Percentiles rank a stretch among this genome's conserved stretches.
Evolutionary conservation across 176 grass and related monocot species (phyloP).

Genomic region (Oryza brachyantha): DNA sequence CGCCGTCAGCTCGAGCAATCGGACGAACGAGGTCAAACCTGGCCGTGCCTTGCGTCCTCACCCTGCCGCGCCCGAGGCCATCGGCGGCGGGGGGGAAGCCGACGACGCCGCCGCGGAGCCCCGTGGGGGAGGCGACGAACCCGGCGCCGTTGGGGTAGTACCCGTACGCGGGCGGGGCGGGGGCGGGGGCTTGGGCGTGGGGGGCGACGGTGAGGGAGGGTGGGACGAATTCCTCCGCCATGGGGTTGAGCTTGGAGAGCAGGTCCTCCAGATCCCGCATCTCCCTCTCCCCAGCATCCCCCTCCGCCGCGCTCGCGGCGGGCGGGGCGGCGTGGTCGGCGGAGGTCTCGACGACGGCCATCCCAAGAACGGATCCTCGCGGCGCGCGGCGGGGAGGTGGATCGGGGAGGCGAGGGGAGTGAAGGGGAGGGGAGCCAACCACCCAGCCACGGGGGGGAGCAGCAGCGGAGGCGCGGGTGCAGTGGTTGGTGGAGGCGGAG

Average conservation of each 20-base stretch:
- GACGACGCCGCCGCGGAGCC: conserved; percentile 37
- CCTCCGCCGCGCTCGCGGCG: not conserved
- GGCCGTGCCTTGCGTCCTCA: not conserved
- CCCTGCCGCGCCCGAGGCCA: conserved; percentile 49
- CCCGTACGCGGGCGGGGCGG: conserved; percentile 31
- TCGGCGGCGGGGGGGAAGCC: conserved; percentile 40
- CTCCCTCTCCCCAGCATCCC: conserved; percentile 58
- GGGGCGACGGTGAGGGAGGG: conserved; percentile 49
- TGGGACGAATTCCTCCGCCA: conserved; percentile 99
- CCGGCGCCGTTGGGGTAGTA: conserved; percentile 43
- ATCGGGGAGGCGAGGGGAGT: conserved; percentile 39
- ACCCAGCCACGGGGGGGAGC: not conserved
- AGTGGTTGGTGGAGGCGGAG: conserved; percentile 5
- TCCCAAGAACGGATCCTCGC: not conserved
- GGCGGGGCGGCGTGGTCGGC: conserved; percentile 24
- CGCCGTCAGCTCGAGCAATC: too few relatives aligned
- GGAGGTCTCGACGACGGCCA: conserved; percentile 57
- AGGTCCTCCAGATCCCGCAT: conserved; percentile 99
- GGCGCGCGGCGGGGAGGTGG: conserved; percentile 32
- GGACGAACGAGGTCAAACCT: not conserved
- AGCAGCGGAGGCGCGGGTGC: not conserved
- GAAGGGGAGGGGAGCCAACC: not conserved
- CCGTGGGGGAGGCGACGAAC: conserved; percentile 31
- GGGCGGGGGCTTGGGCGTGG: conserved; percentile 2
- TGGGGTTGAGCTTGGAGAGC: conserved; percentile 98